Evolutionary conservation across 441 rosid species (phyloP).

Genomic region (Dalechampia spathulata): DNA sequence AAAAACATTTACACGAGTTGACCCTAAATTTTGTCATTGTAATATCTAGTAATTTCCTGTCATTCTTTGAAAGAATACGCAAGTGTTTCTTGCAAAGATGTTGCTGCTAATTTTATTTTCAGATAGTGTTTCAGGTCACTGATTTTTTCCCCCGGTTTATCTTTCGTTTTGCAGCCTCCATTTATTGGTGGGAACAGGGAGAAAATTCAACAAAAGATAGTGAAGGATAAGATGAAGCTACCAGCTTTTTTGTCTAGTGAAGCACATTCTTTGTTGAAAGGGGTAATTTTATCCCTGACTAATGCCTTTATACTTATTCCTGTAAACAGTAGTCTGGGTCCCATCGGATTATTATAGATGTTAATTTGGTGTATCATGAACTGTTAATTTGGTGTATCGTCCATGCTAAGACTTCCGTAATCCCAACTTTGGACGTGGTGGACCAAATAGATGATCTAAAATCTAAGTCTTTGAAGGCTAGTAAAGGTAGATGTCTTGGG

Average conservation of each 20-base stretch:
- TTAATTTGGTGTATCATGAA: not conserved
- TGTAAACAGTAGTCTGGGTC: not conserved
- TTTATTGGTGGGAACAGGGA: constrained; percentile 22
- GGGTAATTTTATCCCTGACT: constrained; percentile 29
- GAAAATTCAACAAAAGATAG: constrained; percentile 54
- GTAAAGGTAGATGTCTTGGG: too few relatives aligned
- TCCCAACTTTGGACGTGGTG: not conserved
- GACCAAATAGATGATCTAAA: too few relatives aligned
- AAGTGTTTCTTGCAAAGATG: too few relatives aligned
- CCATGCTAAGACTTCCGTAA: too few relatives aligned
- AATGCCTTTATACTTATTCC: not conserved
- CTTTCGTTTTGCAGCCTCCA: constrained; percentile 26
- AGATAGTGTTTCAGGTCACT: too few relatives aligned
- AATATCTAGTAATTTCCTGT: too few relatives aligned
- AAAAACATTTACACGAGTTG: too few relatives aligned
- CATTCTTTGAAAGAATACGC: too few relatives aligned
- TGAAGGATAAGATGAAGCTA: constrained; percentile 61
- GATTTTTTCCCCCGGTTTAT: not conserved
- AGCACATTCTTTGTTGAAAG: constrained; percentile 66
- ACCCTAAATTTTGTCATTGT: too few relatives aligned
- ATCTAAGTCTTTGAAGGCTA: too few relatives aligned
- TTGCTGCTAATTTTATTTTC: too few relatives aligned
- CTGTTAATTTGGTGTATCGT: not conserved
- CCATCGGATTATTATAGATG: not conserved
- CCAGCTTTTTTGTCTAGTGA: constrained; percentile 59